Evolutionary conservation across 2,329 filamentous ascomycete genomes (phyloP).

Genomic region (Beauveria caledonica): DNA sequence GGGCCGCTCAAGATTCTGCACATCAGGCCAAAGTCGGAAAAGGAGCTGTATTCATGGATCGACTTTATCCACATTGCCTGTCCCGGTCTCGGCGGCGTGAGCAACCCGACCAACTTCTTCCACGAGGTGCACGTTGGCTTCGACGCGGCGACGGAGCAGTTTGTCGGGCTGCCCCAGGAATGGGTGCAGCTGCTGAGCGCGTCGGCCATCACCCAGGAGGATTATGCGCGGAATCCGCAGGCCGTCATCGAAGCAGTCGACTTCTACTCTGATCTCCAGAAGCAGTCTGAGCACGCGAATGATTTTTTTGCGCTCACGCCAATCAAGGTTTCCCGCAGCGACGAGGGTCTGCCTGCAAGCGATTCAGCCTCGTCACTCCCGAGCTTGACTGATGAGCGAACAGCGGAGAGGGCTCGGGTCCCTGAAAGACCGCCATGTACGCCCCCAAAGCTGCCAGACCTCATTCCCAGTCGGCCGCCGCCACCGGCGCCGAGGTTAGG

Average conservation of each 20-base stretch:
- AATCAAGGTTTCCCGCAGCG: neutral
- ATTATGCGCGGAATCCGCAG: slow-evolving; percentile 9
- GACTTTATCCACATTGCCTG: slow-evolving; percentile 88
- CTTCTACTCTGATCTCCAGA: slow-evolving; percentile 7
- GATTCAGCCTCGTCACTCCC: neutral
- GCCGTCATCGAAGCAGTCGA: slow-evolving; percentile 10
- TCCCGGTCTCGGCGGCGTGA: slow-evolving; percentile 87
- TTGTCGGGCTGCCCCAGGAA: slow-evolving; percentile 17
- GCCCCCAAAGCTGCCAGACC: neutral
- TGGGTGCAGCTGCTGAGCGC: slow-evolving; percentile 21
- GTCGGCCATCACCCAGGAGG: slow-evolving; percentile 20
- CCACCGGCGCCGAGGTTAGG: neutral
- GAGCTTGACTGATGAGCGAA: neutral
- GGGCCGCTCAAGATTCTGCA: slow-evolving; percentile 67
- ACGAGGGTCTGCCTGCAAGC: neutral
- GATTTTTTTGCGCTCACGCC: slow-evolving; percentile 4
- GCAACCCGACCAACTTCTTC: slow-evolving; percentile 88
- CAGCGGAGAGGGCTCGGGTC: neutral
- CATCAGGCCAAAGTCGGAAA: slow-evolving; percentile 79
- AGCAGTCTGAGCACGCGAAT: neutral
- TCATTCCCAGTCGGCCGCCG: neutral
- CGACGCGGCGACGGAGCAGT: slow-evolving; percentile 79
- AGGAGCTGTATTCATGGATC: slow-evolving; percentile 91
- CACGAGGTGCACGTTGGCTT: slow-evolving; percentile 90
- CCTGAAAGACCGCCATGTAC: neutral